A percentile compares a stretch with the other conserved stretches of the same genome.
Conservation (phyloP, 2,329 filamentous ascomycete species). For the Cyphellophora attinorum region DNA sequence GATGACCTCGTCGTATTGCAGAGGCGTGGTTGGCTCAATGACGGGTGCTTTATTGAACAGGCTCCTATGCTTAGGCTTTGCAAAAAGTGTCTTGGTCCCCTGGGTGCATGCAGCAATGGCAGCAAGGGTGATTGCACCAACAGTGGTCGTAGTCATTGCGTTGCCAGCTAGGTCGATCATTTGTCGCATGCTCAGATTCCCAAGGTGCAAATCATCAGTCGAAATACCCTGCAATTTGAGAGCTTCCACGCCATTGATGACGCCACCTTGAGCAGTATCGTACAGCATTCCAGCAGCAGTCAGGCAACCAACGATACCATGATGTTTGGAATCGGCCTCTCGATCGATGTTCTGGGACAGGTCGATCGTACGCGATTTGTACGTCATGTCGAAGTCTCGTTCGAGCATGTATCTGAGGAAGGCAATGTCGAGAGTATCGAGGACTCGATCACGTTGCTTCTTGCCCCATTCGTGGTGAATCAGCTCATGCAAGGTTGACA, state of each 20-base stretch:
- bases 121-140: constrained; percentile 53
- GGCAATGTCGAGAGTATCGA: constrained; percentile 57
- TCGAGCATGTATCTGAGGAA: constrained; percentile 39
- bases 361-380: constrained; percentile 48
- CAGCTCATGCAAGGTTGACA: constrained; percentile 45
- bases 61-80: too few relatives aligned
- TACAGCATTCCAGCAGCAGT: constrained; percentile 57
- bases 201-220: constrained; percentile 52
- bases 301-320: constrained; percentile 57
- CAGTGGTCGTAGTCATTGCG: constrained; percentile 67
- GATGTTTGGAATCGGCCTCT: constrained; percentile 33
- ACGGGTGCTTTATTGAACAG: too few relatives aligned
- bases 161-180: constrained; percentile 67
- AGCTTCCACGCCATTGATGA: constrained; percentile 53
- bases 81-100: background rate
- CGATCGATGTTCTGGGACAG: constrained; percentile 66
- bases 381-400: constrained; percentile 47
- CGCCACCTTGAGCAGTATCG: constrained; percentile 49
- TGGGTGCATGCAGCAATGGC: constrained; percentile 39
- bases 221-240: constrained; percentile 61
- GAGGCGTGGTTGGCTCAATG: too few relatives aligned
- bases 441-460: constrained; percentile 48
- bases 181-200: constrained; percentile 50
- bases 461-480: constrained; percentile 42
- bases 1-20: too few relatives aligned